Conservation (phyloP, 306 rosid species). For the Oxytropis ochrocephala region DNA sequence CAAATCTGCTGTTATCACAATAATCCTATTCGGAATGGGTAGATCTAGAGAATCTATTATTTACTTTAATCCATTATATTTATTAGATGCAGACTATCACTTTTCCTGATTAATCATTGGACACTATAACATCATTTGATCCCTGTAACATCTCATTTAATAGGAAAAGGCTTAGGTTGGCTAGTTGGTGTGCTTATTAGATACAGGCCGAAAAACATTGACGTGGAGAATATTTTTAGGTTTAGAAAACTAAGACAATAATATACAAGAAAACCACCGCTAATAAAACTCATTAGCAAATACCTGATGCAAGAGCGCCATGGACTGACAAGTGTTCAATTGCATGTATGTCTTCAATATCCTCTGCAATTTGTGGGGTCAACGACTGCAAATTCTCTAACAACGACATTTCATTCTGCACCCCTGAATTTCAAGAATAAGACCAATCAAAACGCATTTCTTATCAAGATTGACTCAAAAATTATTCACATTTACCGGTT, state of each 20-base stretch:
- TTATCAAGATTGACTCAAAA: not conserved
- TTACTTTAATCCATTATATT: not conserved
- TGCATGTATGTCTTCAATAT: slow-evolving; percentile 50
- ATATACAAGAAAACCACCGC: not conserved
- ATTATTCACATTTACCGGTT: slow-evolving; percentile 40
- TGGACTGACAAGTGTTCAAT: slow-evolving; percentile 61
- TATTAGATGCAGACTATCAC: not conserved
- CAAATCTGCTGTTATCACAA: not conserved
- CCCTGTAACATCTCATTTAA: not conserved
- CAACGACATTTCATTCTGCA: slow-evolving; percentile 32
- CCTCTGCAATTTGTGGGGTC: slow-evolving; percentile 64
- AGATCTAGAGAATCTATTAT: not conserved
- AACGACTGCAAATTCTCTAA: slow-evolving; percentile 50
- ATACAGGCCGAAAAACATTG: not conserved
- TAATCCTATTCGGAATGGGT: not conserved
- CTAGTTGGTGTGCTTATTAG: not conserved
- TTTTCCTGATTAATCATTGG: not conserved
- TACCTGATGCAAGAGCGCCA: slow-evolving; percentile 76
- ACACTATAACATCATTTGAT: not conserved
- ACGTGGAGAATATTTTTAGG: not conserved
- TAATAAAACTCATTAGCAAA: not conserved
- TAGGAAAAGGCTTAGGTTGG: not conserved
- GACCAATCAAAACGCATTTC: slow-evolving; percentile 26
- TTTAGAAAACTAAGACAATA: not conserved
- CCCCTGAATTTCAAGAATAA: slow-evolving; percentile 43